These are phyloP conservation scores for Cyclostephanos tholiformis DNA, from an alignment of 108 stramenopile species.

Conservation along the genomic window DNA sequence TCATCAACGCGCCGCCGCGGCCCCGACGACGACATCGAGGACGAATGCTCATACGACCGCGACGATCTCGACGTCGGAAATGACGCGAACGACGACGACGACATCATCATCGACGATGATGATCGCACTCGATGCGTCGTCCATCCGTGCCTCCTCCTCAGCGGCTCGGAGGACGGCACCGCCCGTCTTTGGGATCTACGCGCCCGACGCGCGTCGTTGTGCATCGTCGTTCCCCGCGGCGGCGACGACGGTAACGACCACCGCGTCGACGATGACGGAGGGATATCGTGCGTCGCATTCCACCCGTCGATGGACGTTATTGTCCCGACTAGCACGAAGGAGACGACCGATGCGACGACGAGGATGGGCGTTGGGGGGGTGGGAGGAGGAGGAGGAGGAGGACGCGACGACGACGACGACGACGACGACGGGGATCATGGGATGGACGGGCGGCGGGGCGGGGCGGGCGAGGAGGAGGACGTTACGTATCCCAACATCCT, in stretches of 20 bases:
- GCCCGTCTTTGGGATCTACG: conserved; percentile 83
- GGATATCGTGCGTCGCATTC: conserved; percentile 70
- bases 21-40: conserved; percentile 3
- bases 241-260: background rate
- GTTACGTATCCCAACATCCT: too few species aligned
- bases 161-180: conserved; percentile 84
- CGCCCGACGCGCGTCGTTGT: conserved; percentile 40
- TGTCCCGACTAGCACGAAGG: background rate
- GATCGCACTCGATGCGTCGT: too few species aligned
- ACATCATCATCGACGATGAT: background rate
- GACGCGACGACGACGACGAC: too few species aligned
- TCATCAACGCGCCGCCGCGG: background rate
- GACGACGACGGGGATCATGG: too few species aligned
- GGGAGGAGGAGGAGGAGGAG: too few species aligned
- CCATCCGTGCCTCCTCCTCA: conserved; percentile 57
- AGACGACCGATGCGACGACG: conserved; percentile 14
- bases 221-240: conserved; percentile 41
- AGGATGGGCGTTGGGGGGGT: conserved; percentile 10
- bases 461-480: too few species aligned
- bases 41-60: too few species aligned
- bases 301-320: conserved; percentile 37
- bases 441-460: too few species aligned
- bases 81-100: too few species aligned
- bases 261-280: conserved; percentile 11
- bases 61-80: background rate